Base-by-base conservation (phyloP, 306 rosid genomes). In the Corylus heterophylla region DNA sequence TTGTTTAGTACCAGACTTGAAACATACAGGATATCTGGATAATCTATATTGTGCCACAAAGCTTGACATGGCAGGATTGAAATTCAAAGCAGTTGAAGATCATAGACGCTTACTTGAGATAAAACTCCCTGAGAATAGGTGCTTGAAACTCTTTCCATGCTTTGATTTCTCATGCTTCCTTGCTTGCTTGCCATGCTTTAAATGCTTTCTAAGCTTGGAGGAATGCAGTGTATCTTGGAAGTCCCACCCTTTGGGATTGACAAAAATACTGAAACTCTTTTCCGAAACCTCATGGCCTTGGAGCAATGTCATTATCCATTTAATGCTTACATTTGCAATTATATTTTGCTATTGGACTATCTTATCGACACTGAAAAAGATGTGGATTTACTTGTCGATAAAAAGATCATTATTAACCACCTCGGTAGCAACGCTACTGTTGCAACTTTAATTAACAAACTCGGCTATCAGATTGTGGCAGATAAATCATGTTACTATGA, bases 221-320 rank as follows among this genome's bases (percentile, higher is more conserved):
- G 20, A 8, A 18, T 50, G 25, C 8, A 69, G 8, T 49, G 59
- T 67, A 12, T 2, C 35, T 54, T 82, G 22, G 29, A 42, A 25
- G 10, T 85, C 17, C 74, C 80, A 4, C 39, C 14, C 2, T 47
- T 81, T 25, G 11, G 0, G 13, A 14, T 74, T 0, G 59, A 74
- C 4, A 45, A 70, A 47, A 14, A n/a, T 1, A 78, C 81, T 0
- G 81, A 78, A 7, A n/a, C 69, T 54, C 5, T 82, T 16, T 8
- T 77, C 5, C 35, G 82, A 55, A 84, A 84, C 50, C 18, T 84
- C 6, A 73, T 80, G 79, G 85, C 87, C n/a, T 45, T 84, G 29
- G 82, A 80, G 73, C 82, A 80, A 55, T 81, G 81, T 29, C 74
- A 71, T 37, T 80, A 81, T 50, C 78, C 85, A 1, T 0, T 31